Evolutionary conservation across 768 basidiomycete species (phyloP).

Genomic region (Hypholoma fasciculare): DNA sequence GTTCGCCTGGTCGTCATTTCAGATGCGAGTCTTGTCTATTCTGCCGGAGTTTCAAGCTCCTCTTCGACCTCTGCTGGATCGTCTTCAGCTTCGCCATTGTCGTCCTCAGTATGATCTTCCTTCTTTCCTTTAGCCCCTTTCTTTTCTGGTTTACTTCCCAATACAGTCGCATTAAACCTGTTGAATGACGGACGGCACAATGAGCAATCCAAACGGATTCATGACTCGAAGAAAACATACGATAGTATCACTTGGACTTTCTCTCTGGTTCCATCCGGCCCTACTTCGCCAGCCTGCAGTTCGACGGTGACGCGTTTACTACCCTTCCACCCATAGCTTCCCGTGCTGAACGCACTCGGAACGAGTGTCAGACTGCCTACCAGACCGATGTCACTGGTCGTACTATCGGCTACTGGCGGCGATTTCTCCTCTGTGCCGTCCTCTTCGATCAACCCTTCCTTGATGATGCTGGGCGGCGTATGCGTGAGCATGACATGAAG

Average conservation of each 20-base stretch:
- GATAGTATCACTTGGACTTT: conserved; percentile 74
- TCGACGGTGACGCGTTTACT: conserved; percentile 67
- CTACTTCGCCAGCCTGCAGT: conserved; percentile 49
- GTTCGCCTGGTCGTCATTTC: not conserved
- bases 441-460: conserved; percentile 12
- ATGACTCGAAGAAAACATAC: conserved; percentile 41
- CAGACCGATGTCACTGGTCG: conserved; percentile 59
- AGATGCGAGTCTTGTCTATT: not conserved
- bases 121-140: conserved; percentile 25
- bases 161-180: conserved; percentile 60
- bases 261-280: conserved; percentile 47
- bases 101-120: conserved; percentile 19
- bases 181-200: not conserved
- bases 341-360: conserved; percentile 66
- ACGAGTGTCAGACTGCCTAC: conserved; percentile 56
- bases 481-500: conserved; percentile 69
- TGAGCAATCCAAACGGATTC: not conserved
- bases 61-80: not conserved
- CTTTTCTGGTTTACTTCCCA: conserved; percentile 24
- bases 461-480: conserved; percentile 48
- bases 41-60: not conserved
- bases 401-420: conserved; percentile 32
- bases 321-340: conserved; percentile 87
- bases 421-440: conserved; percentile 12
- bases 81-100: conserved; percentile 9